A percentile compares a stretch with the other conserved stretches of the same genome.
phyloP scores from a whole-genome alignment of 352 stramenopile species.

The Phytopythium montanum region DNA sequence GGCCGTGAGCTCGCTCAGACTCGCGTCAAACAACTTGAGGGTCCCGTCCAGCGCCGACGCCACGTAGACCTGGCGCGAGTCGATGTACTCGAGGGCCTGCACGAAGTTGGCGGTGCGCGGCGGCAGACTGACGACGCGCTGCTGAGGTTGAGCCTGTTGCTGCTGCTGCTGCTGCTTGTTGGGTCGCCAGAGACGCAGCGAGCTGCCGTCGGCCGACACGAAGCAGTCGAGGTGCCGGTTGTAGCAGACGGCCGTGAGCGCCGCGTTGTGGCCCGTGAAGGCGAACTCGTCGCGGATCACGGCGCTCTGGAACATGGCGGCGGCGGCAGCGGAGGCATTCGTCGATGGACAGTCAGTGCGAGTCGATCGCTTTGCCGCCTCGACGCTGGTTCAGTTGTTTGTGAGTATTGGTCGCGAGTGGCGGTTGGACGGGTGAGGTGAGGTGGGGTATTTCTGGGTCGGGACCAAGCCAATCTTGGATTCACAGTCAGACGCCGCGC shows the following conservation, averaged over 20 bases:
- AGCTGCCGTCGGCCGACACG: constrained; percentile 48
- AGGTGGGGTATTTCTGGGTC: no score
- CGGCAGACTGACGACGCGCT: constrained; percentile 48
- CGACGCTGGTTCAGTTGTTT: no score
- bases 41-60: constrained; percentile 59
- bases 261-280: constrained; percentile 58
- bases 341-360: not conserved
- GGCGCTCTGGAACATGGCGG: constrained; percentile 54
- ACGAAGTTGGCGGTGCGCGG: constrained; percentile 54
- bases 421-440: no score
- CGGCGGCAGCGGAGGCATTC: not conserved
- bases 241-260: constrained; percentile 61
- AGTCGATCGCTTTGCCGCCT: no score
- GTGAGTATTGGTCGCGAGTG: not conserved
- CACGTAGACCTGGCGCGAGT: constrained; percentile 56
- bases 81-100: constrained; percentile 57
- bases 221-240: constrained; percentile 66
- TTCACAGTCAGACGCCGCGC: no score
- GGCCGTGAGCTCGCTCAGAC: constrained; percentile 51
- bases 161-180: not conserved
- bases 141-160: constrained; percentile 21
- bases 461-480: no score
- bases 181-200: constrained; percentile 41
- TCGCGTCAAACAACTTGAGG: constrained; percentile 55
- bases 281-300: constrained; percentile 61